Conservation (phyloP, 139 green algal genomes). For the Zygnema cylindricum region DNA sequence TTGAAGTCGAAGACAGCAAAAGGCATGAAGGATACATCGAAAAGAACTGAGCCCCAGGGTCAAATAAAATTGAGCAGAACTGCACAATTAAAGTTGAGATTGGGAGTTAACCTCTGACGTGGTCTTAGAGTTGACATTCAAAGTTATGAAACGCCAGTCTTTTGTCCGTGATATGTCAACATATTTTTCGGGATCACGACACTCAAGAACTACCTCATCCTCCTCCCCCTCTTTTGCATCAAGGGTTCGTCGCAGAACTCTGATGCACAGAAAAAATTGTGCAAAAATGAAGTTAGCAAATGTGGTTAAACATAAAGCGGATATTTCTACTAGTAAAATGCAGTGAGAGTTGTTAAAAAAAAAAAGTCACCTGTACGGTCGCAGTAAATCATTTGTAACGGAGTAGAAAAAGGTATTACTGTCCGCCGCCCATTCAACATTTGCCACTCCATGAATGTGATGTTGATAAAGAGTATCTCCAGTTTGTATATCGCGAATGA, state of each 20-base stretch:
- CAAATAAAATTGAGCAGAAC: too few species aligned
- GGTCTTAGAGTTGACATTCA: slow-evolving; percentile 58
- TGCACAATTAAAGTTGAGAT: too few species aligned
- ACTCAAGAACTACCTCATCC: slow-evolving; percentile 36
- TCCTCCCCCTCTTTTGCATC: slow-evolving; percentile 18
- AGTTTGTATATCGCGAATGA: slow-evolving; percentile 25
- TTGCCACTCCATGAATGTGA: slow-evolving; percentile 12
- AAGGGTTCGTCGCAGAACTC: not conserved
- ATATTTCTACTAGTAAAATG: too few species aligned
- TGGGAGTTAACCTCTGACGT: slow-evolving; percentile 41
- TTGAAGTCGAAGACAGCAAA: too few species aligned
- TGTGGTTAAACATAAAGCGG: too few species aligned
- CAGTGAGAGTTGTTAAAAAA: too few species aligned
- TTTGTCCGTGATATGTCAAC: slow-evolving; percentile 53
- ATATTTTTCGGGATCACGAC: slow-evolving; percentile 8
- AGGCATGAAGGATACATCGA: too few species aligned
- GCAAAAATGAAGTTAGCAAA: too few species aligned
- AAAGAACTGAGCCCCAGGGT: too few species aligned
- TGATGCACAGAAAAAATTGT: not conserved
- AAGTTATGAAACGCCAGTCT: slow-evolving; percentile 41
- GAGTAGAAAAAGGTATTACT: slow-evolving; percentile 46
- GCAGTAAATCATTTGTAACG: slow-evolving; percentile 5
- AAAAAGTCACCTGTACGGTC: slow-evolving; percentile 36
- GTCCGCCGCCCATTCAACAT: slow-evolving; percentile 38
- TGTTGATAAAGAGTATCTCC: slow-evolving; percentile 22